Evolutionary conservation across 441 rosid species (phyloP).

Genomic region (Manihot esculenta): DNA sequence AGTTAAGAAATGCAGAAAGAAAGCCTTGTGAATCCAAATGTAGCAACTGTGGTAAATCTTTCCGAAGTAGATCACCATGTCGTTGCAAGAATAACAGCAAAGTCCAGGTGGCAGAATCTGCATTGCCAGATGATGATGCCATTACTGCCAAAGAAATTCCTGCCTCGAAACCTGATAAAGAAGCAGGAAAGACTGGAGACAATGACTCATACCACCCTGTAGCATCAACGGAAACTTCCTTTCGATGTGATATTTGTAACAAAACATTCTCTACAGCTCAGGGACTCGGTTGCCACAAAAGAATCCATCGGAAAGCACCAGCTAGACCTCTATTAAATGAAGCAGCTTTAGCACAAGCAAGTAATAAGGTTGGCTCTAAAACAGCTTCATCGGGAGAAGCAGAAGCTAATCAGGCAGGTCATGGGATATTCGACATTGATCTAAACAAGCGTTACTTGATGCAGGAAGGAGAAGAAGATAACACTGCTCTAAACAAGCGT

Average conservation of each 20-base stretch:
- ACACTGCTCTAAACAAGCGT: constrained; percentile 11
- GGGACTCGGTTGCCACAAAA: constrained; percentile 61
- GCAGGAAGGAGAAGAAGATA: background rate
- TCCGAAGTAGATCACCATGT: background rate
- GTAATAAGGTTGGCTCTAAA: background rate
- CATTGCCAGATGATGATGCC: background rate
- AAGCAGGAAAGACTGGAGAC: background rate
- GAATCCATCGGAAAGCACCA: constrained; percentile 43
- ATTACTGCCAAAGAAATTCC: background rate
- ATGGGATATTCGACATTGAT: constrained; percentile 3
- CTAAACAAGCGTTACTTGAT: constrained; percentile 4
- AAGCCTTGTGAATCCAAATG: background rate
- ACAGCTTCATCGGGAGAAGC: constrained; percentile 8
- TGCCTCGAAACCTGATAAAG: constrained; percentile 1
- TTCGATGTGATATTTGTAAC: constrained; percentile 43
- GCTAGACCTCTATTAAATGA: constrained; percentile 13
- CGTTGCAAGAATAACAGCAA: background rate
- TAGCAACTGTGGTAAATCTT: background rate
- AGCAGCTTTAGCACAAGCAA: background rate
- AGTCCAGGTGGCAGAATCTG: background rate
- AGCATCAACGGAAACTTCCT: background rate
- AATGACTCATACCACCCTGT: background rate
- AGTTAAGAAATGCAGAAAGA: background rate
- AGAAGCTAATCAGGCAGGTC: background rate
- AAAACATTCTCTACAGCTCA: constrained; percentile 50